Evolutionary conservation across 805 yeast species (phyloP).

Genomic region (Starmerella stigmatis): DNA sequence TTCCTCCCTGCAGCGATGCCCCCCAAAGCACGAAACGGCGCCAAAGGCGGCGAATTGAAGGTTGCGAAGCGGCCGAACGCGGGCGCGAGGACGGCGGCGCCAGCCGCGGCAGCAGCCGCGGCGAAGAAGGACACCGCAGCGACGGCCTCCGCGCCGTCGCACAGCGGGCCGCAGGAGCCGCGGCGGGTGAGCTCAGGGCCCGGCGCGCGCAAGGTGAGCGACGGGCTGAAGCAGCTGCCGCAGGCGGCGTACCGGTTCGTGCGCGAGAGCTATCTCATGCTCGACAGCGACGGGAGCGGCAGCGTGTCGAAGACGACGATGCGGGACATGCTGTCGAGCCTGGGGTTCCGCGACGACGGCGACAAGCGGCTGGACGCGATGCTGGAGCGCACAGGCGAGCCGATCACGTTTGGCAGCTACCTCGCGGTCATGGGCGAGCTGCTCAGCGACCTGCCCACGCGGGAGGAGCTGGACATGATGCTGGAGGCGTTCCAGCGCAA

Average conservation of each 20-base stretch:
- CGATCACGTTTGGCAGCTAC: constrained; percentile 23
- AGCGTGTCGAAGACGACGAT: constrained; percentile 21
- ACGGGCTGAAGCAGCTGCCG: constrained; percentile 23
- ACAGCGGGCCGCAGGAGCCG: background rate
- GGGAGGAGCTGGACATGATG: constrained; percentile 22
- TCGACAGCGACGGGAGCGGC: constrained; percentile 25
- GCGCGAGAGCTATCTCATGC: constrained; percentile 24
- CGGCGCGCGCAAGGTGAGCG: constrained; percentile 24
- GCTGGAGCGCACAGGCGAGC: constrained; percentile 25
- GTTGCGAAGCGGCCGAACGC: too few species aligned
- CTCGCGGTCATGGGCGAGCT: constrained; percentile 24
- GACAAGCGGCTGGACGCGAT: constrained; percentile 19
- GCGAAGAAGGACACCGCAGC: background rate
- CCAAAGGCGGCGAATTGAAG: background rate
- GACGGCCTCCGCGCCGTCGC: background rate
- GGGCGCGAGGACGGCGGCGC: too few species aligned
- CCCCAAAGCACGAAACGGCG: background rate
- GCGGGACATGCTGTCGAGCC: constrained; percentile 21
- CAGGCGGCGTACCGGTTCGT: constrained; percentile 24
- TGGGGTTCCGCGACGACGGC: constrained; percentile 20
- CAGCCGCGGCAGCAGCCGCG: too few species aligned
- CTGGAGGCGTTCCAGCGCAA: constrained; percentile 21
- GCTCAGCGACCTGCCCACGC: constrained; percentile 20
- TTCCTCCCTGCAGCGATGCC: background rate
- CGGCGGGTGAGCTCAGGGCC: constrained; percentile 5